phyloP scores from a whole-genome alignment of 768 basidiomycete species.

The Calvatia gigantea region DNA sequence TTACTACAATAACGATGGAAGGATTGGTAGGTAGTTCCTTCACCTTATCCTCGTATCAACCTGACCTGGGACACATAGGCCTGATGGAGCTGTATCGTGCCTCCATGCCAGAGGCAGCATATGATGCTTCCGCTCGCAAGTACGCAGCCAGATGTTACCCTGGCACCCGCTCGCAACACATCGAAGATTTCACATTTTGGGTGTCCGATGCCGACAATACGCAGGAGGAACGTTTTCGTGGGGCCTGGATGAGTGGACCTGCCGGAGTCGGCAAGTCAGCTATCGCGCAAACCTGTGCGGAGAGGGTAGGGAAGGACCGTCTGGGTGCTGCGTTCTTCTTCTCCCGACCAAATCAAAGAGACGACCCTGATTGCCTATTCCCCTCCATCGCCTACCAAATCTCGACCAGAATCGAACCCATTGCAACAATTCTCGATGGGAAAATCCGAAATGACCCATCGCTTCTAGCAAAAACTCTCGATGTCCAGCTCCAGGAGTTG shows the following conservation, averaged over 20 bases:
- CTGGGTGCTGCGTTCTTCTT: constrained; percentile 11
- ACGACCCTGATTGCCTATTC: not conserved
- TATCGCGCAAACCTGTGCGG: not conserved
- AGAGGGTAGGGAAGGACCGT: not conserved
- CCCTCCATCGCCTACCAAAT: constrained; percentile 4
- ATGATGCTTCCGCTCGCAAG: not conserved
- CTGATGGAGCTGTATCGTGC: not conserved
- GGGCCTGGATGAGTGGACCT: constrained; percentile 3
- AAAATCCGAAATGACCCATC: not conserved
- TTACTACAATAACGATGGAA: not conserved
- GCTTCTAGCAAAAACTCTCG: not conserved
- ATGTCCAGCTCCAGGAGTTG: constrained; percentile 3
- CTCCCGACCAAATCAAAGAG: not conserved
- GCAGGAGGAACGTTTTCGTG: not conserved
- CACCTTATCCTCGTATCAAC: not conserved
- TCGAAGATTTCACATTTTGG: not conserved
- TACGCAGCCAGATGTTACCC: not conserved
- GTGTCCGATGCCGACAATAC: not conserved
- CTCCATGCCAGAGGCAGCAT: not conserved
- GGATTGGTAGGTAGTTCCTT: not conserved
- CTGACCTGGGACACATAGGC: not conserved
- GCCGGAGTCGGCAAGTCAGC: constrained; percentile 7
- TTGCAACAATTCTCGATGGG: not conserved
- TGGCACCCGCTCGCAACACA: not conserved
- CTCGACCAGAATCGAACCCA: not conserved